Base-by-base conservation (phyloP, 1,284 basidiomycete species). In the Polyporus tsugae region DNA sequence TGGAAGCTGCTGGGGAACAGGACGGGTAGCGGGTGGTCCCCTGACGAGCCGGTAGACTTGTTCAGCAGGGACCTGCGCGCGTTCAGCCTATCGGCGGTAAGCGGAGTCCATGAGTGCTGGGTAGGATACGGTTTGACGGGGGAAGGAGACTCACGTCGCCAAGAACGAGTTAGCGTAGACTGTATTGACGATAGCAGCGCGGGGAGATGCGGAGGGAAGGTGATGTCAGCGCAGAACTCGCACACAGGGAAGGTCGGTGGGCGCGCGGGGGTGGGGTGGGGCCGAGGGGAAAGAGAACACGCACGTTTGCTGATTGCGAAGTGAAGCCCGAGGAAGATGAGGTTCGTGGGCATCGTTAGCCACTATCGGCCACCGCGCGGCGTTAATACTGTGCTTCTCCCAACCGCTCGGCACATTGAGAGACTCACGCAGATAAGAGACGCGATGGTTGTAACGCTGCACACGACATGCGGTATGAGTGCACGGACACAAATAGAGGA, bases 291-390 rank as follows among this genome's bases (percentile, higher is more conserved):
- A 11, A 49, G 46, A 5, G 25, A 11, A 15, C n/a, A 75, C 79
- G 62, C 62, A 87, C 85, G 72, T 73, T 87, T 87, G 72, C 82
- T 81, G 66, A 87, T 85, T 25, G 83, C 78, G 68, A 87, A 86
- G 72, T 87, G 84, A 29, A 87, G 76, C 4, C 83, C 86, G 75
- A 87, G 79, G 71, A 86, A 87, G 36, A 87, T 75, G 17, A 87
- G 78, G 70, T 85, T 87, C 39, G 76, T 68, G 5, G 82, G 80
- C 83, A 86, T 86, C 6, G 79, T 36, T 11, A 79, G 68, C 77
- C 72, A 73, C 70, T 71, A 25, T 59, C 1, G 38, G 19, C 3
- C 44, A 52, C 41, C 22, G 38, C 22, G 13, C 57, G 57, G 57
- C 17, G 41, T 60, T 6, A 44, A 42, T 49, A 25, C 58, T 6